These are phyloP conservation scores for Linum tenue DNA, from an alignment of 345 rosid genomes.

Conservation along the genomic window DNA sequence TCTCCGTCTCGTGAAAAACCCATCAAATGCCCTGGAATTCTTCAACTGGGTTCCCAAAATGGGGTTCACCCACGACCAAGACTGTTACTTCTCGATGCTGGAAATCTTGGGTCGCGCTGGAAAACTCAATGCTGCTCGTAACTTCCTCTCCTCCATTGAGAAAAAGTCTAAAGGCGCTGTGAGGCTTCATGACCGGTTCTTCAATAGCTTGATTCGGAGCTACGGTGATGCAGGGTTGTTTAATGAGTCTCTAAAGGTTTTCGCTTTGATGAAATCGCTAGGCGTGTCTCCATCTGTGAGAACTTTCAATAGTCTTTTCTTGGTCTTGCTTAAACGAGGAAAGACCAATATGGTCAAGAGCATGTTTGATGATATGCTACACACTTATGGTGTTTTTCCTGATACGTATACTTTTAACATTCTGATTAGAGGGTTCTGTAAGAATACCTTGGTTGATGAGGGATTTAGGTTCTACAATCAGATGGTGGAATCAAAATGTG, in stretches of 20 bases:
- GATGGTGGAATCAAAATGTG: constrained; percentile 45
- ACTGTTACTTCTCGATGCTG: constrained; percentile 54
- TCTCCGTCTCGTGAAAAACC: constrained; percentile 43
- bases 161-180: constrained; percentile 49
- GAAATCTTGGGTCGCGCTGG: constrained; percentile 54
- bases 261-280: constrained; percentile 51
- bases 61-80: constrained; percentile 43
- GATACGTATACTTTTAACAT: constrained; percentile 64
- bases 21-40: constrained; percentile 52
- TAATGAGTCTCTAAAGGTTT: constrained; percentile 56
- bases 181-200: constrained; percentile 53
- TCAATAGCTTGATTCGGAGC: constrained; percentile 65
- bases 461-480: constrained; percentile 54
- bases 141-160: constrained; percentile 59
- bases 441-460: constrained; percentile 59
- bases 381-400: constrained; percentile 61
- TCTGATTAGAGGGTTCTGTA: constrained; percentile 64
- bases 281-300: constrained; percentile 63
- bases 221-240: constrained; percentile 59
- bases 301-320: constrained; percentile 58
- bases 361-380: constrained; percentile 70
- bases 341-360: constrained; percentile 54
- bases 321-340: constrained; percentile 58
- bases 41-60: constrained; percentile 44
- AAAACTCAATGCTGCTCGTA: constrained; percentile 60